These are phyloP conservation scores for Colletotrichum sp. DNA, from an alignment of 2,329 filamentous ascomycete genomes.

Conservation along the genomic window DNA sequence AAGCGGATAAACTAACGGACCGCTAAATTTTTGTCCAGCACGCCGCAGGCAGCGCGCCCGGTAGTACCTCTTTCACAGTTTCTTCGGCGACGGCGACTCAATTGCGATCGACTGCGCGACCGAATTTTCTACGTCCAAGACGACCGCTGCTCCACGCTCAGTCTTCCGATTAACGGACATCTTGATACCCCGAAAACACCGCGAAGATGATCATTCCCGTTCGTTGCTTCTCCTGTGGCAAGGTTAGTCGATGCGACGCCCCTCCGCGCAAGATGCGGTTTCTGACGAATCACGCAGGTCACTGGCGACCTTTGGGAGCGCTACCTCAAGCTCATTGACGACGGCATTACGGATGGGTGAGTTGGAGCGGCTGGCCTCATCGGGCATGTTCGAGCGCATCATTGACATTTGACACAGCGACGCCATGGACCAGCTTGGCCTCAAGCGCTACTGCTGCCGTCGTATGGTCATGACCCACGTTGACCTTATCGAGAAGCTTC, in stretches of 20 bases:
- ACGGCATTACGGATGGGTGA: slow-evolving; percentile 77
- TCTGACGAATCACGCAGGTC: slow-evolving; percentile 66
- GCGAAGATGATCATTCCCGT: slow-evolving; percentile 95
- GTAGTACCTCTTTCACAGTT: neutral
- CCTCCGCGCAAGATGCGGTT: slow-evolving; percentile 1
- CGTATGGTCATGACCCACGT: slow-evolving; percentile 99
- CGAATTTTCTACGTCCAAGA: neutral
- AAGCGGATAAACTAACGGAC: slow-evolving; percentile 18
- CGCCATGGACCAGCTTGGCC: slow-evolving; percentile 92
- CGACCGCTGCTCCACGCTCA: neutral
- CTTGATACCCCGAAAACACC: neutral
- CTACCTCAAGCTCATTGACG: slow-evolving; percentile 87
- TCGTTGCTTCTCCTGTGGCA: slow-evolving; percentile 98
- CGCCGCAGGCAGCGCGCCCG: neutral
- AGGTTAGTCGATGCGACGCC: slow-evolving; percentile 65
- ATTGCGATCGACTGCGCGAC: neutral
- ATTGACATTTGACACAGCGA: slow-evolving; percentile 62
- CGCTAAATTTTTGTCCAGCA: slow-evolving; percentile 17
- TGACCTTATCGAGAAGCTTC: slow-evolving; percentile 96
- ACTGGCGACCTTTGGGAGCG: slow-evolving; percentile 97
- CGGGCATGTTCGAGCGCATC: neutral
- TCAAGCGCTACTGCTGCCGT: slow-evolving; percentile 97
- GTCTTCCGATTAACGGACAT: neutral
- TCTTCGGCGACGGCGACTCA: slow-evolving; percentile 5
- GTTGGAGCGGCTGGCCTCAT: slow-evolving; percentile 31